Evolutionary conservation across 495 filamentous ascomycete species (phyloP).

Genomic region (Jackrogersella minutella): DNA sequence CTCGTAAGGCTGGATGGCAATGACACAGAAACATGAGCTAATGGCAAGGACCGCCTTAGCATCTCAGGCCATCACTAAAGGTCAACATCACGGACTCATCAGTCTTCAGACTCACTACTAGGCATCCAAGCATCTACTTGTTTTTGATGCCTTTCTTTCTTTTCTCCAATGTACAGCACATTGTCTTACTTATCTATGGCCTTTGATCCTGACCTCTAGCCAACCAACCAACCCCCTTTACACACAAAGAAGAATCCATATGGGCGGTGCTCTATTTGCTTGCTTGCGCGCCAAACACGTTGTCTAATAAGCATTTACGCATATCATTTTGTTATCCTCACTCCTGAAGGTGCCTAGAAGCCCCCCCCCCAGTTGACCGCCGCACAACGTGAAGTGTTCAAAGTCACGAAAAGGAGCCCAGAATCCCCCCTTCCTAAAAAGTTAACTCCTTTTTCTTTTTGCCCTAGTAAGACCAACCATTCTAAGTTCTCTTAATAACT

Average conservation of each 20-base stretch:
- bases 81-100: too few species aligned
- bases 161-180: not conserved
- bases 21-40: too few species aligned
- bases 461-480: not conserved
- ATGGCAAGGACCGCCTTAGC: too few species aligned
- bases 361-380: too few species aligned
- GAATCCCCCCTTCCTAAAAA: constrained; percentile 20
- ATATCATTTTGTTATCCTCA: not conserved
- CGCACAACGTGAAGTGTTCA: too few species aligned
- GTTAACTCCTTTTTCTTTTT: constrained; percentile 6
- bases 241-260: not conserved
- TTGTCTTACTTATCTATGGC: not conserved
- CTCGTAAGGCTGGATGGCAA: too few species aligned
- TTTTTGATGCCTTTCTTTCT: not conserved
- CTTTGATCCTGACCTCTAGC: not conserved
- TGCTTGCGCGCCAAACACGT: constrained; percentile 1
- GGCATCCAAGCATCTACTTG: too few species aligned
- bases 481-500: constrained; percentile 11
- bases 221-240: not conserved
- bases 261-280: not conserved
- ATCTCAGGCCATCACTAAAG: too few species aligned
- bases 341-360: constrained; percentile 17
- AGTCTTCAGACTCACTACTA: too few species aligned
- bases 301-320: constrained; percentile 16
- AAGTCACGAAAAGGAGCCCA: constrained; percentile 1